Evolutionary conservation across 2,329 filamentous ascomycete genomes (phyloP).

Genomic region (Verticillium nonalfalfae): DNA sequence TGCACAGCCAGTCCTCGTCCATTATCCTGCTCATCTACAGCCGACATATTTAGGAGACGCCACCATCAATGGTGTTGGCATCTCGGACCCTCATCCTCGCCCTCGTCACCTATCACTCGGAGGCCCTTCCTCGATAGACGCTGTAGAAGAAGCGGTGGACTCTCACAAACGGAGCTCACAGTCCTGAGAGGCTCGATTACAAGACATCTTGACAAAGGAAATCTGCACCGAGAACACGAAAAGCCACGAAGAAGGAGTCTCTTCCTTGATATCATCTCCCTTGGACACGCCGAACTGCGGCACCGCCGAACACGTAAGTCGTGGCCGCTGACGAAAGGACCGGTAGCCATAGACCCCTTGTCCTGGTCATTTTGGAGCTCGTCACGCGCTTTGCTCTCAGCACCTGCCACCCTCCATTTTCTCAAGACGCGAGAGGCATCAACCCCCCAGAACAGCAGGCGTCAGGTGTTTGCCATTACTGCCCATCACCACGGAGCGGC

Average conservation of each 20-base stretch:
- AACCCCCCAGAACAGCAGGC: background rate
- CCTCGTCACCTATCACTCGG: constrained; percentile 32
- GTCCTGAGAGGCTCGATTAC: constrained; percentile 37
- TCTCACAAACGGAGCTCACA: constrained; percentile 37
- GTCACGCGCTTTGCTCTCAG: background rate
- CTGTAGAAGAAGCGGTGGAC: constrained; percentile 41
- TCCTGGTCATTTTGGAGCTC: constrained; percentile 15
- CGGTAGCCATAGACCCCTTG: constrained; percentile 14
- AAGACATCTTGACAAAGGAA: constrained; percentile 43
- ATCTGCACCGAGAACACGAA: constrained; percentile 33
- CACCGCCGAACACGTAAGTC: background rate
- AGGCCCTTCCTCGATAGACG: constrained; percentile 26
- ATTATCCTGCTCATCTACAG: background rate
- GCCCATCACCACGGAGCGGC: background rate
- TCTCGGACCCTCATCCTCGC: constrained; percentile 8
- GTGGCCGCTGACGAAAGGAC: constrained; percentile 14
- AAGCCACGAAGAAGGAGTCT: constrained; percentile 3
- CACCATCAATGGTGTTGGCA: constrained; percentile 1
- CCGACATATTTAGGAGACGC: constrained; percentile 3
- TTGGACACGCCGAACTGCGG: constrained; percentile 4
- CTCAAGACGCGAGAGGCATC: background rate
- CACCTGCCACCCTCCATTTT: constrained; percentile 9
- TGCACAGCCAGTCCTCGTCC: background rate
- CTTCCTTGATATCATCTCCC: constrained; percentile 5
- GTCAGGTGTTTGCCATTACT: constrained; percentile 2